Conservation (phyloP, 768 basidiomycete species). For the Phanerodontia chrysosporium region DNA sequence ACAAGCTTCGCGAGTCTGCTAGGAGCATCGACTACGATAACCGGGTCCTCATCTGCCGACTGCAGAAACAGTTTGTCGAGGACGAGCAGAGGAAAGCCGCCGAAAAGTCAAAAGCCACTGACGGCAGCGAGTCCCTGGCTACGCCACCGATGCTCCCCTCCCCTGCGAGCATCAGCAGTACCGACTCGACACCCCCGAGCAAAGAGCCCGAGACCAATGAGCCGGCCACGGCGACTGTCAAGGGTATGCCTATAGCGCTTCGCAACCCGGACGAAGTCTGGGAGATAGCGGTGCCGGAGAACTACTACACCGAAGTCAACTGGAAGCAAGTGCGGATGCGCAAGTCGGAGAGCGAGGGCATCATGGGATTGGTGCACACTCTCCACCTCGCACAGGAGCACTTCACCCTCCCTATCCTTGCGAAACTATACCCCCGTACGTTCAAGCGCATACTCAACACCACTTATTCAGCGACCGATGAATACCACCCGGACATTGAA, state of each 20-base stretch:
- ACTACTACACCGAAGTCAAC: neutral
- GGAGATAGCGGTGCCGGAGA: neutral
- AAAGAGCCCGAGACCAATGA: conserved; percentile 25
- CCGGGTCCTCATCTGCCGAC: conserved; percentile 2
- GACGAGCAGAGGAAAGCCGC: neutral
- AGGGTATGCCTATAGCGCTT: neutral
- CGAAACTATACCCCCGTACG: conserved; percentile 70
- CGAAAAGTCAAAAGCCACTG: neutral
- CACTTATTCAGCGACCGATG: conserved; percentile 57
- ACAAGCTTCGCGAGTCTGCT: conserved; percentile 42
- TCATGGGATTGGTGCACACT: neutral
- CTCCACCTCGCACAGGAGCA: conserved; percentile 24
- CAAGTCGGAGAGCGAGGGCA: conserved; percentile 11
- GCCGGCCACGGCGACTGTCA: conserved; percentile 2
- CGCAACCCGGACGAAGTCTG: neutral
- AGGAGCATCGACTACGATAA: conserved; percentile 22
- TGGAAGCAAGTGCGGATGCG: neutral
- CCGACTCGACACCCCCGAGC: conserved; percentile 72
- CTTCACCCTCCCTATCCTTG: conserved; percentile 63
- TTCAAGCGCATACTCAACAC: conserved; percentile 71
- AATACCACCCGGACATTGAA: conserved; percentile 78
- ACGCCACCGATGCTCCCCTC: conserved; percentile 74
- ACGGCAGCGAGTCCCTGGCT: conserved; percentile 3
- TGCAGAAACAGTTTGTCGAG: conserved; percentile 1
- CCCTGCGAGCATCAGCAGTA: conserved; percentile 67